A percentile compares a stretch with the other conserved stretches of the same genome.
These are phyloP conservation scores for Ophiostoma tasmaniense DNA, from an alignment of 2,329 filamentous ascomycete genomes.

Conservation along the genomic window DNA sequence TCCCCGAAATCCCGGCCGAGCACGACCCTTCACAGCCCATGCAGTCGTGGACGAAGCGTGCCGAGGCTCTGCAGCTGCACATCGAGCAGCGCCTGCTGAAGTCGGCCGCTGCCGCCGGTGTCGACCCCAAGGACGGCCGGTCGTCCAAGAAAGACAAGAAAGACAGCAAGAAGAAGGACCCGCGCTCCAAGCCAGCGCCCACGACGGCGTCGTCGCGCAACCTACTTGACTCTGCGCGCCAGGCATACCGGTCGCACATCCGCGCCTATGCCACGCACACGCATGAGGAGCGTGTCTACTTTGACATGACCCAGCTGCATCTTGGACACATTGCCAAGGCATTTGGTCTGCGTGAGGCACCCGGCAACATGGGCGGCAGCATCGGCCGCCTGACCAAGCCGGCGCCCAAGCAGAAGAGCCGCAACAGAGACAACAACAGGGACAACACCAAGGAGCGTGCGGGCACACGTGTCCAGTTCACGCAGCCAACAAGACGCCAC, in stretches of 20 bases:
- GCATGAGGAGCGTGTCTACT: constrained; percentile 72
- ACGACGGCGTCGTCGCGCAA: constrained; percentile 31
- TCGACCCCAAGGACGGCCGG: constrained; percentile 18
- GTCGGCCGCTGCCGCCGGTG: not conserved
- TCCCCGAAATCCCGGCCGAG: constrained; percentile 23
- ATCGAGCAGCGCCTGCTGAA: constrained; percentile 49
- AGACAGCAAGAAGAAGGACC: constrained; percentile 9
- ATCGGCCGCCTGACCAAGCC: constrained; percentile 38
- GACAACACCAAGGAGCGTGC: constrained; percentile 13
- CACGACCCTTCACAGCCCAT: constrained; percentile 30
- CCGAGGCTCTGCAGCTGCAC: constrained; percentile 51
- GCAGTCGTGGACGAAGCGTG: constrained; percentile 36
- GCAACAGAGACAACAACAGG: not conserved
- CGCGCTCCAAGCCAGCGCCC: not conserved
- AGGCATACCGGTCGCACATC: constrained; percentile 85
- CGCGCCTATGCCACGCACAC: constrained; percentile 92
- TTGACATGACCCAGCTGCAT: constrained; percentile 87
- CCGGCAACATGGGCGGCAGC: constrained; percentile 65
- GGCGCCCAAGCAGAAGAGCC: constrained; percentile 27
- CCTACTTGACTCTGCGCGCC: constrained; percentile 70
- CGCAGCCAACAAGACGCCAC: not conserved
- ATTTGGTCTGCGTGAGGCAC: constrained; percentile 81
- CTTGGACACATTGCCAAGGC: constrained; percentile 90
- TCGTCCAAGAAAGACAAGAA: constrained; percentile 10
- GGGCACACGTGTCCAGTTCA: not conserved